phyloP scores from a whole-genome alignment of 495 filamentous ascomycete genomes.

The Annulohypoxylon moriforme region DNA sequence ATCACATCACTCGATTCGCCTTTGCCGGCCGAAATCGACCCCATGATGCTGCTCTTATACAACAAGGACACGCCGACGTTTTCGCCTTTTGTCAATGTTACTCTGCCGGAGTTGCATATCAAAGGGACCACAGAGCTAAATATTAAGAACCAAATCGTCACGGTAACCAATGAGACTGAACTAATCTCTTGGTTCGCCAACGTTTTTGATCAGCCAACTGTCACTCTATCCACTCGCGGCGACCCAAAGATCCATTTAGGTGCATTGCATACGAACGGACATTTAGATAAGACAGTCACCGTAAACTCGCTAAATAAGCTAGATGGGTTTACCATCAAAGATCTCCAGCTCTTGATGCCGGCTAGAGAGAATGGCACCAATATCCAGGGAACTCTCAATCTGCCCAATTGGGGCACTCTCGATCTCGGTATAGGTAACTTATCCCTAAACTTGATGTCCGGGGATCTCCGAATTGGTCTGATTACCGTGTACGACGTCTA shows the following conservation, averaged over 20 bases:
- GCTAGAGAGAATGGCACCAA: conserved; percentile 54
- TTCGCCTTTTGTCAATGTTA: conserved; percentile 51
- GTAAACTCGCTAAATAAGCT: conserved; percentile 56
- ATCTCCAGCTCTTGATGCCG: conserved; percentile 55
- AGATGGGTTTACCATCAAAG: conserved; percentile 56
- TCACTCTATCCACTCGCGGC: conserved; percentile 52
- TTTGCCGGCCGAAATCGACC: conserved; percentile 50
- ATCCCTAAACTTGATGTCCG: conserved; percentile 56
- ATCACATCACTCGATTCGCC: conserved; percentile 53
- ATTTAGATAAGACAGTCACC: conserved; percentile 56
- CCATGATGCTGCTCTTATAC: conserved; percentile 53
- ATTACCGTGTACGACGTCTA: conserved; percentile 55
- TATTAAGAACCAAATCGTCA: conserved; percentile 51
- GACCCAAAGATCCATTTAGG: conserved; percentile 53
- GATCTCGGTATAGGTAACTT: conserved; percentile 62
- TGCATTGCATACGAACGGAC: conserved; percentile 49
- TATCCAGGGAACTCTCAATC: conserved; percentile 50
- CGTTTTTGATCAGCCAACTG: conserved; percentile 53
- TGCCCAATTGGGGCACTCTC: conserved; percentile 61
- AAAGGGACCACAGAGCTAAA: conserved; percentile 52
- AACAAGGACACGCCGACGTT: conserved; percentile 50
- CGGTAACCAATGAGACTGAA: conserved; percentile 53
- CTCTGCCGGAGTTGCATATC: conserved; percentile 50
- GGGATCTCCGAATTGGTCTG: conserved; percentile 54
- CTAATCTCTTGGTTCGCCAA: conserved; percentile 52